Evolutionary conservation across 2,329 filamentous ascomycete genomes (phyloP), one percentile per base, ranked within the genome.

Genomic region (Neofusicoccum ribis): DNA sequence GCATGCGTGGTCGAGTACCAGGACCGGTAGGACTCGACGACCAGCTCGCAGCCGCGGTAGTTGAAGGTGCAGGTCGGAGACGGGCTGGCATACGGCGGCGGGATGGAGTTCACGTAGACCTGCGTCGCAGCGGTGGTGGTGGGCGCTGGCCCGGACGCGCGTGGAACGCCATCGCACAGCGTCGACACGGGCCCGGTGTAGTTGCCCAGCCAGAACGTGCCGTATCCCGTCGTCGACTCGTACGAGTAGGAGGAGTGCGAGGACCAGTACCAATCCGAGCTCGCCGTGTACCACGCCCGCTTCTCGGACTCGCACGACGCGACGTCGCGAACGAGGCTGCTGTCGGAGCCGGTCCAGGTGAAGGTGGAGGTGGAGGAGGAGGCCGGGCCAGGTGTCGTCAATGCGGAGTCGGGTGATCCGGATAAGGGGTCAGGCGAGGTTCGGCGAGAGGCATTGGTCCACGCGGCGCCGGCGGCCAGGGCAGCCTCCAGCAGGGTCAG

Each of bases 11-110:
- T 64, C 1, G 63, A 31, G 12, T 56, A 43, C 20, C 23, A 39
- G 11, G 43, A 44, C n/a, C 51, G 51, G 31, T 31, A 50, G 4
- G 63, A 64, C 34, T 14, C 15, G 5, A 64, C 51, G 8, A 59
- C 23, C 34, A 47, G 51, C 51, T 56, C 51, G 52, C 63, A 64
- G 31, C 63, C 63, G 20, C 23, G 34, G 11, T 59, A 64, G 63
- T 64, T 36, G 63, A 56, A 64, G 31, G 51, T 58, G 43, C 63
- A 64, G 7, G 63, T 64, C 3, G 63, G 63, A 34, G 63, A 56
- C 2, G 63, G 63, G 3, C 41, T 20, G 2, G 63, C 14, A 12
- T 31, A 64, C 14, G 51, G n/a, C 5, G 51, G 46, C 5, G 43
- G 43, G 4, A 47, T 9, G 17, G 52, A 23, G 9, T 50, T 58